These are phyloP conservation scores for Trypanosoma boissoni DNA, from an alignment of 208 protist genomes.

Conservation along the genomic window DNA sequence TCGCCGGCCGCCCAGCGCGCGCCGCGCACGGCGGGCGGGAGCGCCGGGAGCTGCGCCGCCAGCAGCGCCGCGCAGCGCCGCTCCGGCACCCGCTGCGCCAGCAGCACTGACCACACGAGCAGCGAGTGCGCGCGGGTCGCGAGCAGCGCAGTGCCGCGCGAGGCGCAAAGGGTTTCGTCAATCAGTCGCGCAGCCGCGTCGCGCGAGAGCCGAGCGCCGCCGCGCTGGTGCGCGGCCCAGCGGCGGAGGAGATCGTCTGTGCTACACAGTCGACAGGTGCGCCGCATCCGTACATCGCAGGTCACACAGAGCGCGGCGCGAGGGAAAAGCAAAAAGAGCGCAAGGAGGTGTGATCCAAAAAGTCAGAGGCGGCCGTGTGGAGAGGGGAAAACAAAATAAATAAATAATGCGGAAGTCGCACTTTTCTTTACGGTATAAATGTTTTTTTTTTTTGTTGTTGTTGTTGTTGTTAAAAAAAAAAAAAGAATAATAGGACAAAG, in stretches of 20 bases:
- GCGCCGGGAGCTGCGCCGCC: conserved; percentile 32
- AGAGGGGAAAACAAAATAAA: no score
- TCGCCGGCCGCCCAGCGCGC: neutral
- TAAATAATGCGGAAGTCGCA: conserved; percentile 1
- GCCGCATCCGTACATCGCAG: conserved; percentile 10
- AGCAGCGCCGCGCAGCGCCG: conserved; percentile 35
- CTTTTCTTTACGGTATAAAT: neutral
- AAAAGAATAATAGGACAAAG: conserved; percentile 8
- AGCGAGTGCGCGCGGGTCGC: conserved; percentile 25
- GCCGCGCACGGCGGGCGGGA: conserved; percentile 35
- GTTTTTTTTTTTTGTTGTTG: conserved; percentile 1
- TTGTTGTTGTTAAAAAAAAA: neutral
- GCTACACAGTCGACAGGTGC: neutral
- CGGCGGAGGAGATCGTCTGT: conserved; percentile 6
- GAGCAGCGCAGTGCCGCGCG: conserved; percentile 10
- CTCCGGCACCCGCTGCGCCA: conserved; percentile 49
- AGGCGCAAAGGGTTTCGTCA: conserved; percentile 29
- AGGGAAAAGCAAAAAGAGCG: no score
- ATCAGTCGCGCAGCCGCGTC: conserved; percentile 24
- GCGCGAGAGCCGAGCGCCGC: conserved; percentile 3
- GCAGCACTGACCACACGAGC: conserved; percentile 53
- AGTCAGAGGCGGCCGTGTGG: no score
- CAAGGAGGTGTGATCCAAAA: no score
- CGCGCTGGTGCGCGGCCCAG: conserved; percentile 4
- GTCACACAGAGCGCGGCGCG: no score